Evolutionary conservation across 1,139 yeast species (phyloP), one percentile per base, ranked within the genome.

Genomic region (Scheffersomyces insectosa): DNA sequence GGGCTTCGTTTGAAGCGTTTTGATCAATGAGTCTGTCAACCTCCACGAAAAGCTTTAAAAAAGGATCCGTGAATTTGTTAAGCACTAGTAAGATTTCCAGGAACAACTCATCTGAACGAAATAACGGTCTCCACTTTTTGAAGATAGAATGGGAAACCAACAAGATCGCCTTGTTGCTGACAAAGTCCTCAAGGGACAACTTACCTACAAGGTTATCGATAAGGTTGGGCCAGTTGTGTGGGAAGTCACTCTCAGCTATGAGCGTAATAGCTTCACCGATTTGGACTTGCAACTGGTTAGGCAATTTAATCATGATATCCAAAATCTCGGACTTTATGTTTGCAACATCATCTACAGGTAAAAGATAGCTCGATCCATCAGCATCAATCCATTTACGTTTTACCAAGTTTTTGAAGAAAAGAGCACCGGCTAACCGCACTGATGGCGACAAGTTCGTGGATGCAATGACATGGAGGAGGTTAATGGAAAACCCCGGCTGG

Each of bases 241-340:
- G 99, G 68, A 95, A 95, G 62, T 95, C 99, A 46, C 90, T 83
- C 60, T 91, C 97, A 3, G 99, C 99, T 59, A 95, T 93, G 42
- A 88, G 74, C 16, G 96, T 83, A 44, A 93, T 85, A 3, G 97
- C 84, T 63, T 95, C 99, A 43, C 98, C 99, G 43, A 95, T 79
- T 68, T 95, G 99, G 14, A 85, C 75, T 62, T 93, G 97, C 45
- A 93, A 70, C 40, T 79, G 77, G 47, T 68, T 71, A 11, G 97
- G 97, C 43, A 91, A 72, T 34, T 80, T 65, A 48, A 90, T 85
- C 98, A 95, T 90, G 46, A 90, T 68, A 16, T 83, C 82, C 44
- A 95, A 78, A 51, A 93, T 88, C 57, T 90, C 93, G 7, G 67
- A 49, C 60, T 93, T 93, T 55, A 95, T 79, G 43, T 83, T 70